Evolutionary conservation across 148 eudicot species (phyloP), one percentile per base, ranked within the genome.

Genomic region (Polygonum maritimum): DNA sequence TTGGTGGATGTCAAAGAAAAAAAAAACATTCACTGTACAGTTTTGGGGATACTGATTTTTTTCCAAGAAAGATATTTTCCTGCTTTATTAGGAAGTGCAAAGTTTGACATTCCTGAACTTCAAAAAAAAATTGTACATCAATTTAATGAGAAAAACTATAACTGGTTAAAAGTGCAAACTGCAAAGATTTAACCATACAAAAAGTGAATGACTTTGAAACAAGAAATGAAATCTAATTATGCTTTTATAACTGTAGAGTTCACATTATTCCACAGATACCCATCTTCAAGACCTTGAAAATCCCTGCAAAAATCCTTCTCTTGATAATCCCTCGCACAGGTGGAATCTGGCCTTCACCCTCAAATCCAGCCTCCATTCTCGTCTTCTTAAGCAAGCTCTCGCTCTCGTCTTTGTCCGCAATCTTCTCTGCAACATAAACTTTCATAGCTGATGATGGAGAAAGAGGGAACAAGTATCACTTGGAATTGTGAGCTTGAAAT

Each of bases 301-400:
- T 0, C 18, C 71, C 71, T 67, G 44, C 45, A 35, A 67, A 67
- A 14, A 67, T 67, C 35, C 71, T 67, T 38, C 71, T 67, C 71
- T 67, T 67, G 71, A 67, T 67, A 44, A 36, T 67, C 71, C 71
- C 71, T 67, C 71, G 36, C 9, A 33, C 71, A 16, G 71, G 71
- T 10, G 45, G 71, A 63, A 63, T 31, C 71, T n/a, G 71, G 10
- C 21, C 36, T 33, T 15, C 44, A 14, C 71, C 71, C 21, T 36
- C 71, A 65, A 33, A 65, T n/a, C 39, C 71, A 65, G 44, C 15
- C n/a, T 7, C 71, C 45, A 67, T 38, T 67, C 11, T 67, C 71
- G 5, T 36, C 71, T 67, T 67, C 44, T 67, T 38, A 15, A 67
- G 45, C 45, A 38, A 6, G 1, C 36, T 5, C 5, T 36, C 44